phyloP scores from a whole-genome alignment of 768 basidiomycete genomes.

The Tricholoma sp. region DNA sequence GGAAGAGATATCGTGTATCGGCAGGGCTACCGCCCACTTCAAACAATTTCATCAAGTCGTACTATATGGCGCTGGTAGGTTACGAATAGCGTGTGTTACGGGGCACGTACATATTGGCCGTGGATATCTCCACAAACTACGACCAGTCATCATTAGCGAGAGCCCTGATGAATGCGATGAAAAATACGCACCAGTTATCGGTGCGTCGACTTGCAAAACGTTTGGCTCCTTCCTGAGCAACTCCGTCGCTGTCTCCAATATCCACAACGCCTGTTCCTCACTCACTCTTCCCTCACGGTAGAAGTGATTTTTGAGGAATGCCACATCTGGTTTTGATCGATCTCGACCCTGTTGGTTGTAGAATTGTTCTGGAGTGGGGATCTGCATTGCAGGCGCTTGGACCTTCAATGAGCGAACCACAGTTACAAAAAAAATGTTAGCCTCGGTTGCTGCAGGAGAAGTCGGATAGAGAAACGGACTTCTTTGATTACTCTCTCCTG shows the following conservation, averaged over 20 bases:
- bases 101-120: conserved; percentile 87
- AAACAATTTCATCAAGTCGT: conserved; percentile 92
- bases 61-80: conserved; percentile 39
- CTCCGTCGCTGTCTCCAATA: conserved; percentile 83
- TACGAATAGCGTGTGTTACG: not conserved
- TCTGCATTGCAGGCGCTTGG: conserved; percentile 93
- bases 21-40: conserved; percentile 94
- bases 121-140: conserved; percentile 97
- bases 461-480: conserved; percentile 39
- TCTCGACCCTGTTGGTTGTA: conserved; percentile 69
- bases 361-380: conserved; percentile 93
- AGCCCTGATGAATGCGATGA: not conserved
- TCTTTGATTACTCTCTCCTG: conserved; percentile 96
- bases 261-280: conserved; percentile 94
- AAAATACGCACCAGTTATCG: conserved; percentile 77
- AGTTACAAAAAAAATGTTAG: conserved; percentile 1
- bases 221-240: conserved; percentile 83
- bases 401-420: conserved; percentile 48
- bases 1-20: conserved; percentile 87
- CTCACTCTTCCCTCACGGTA: conserved; percentile 92
- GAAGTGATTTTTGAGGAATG: conserved; percentile 98
- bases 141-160: not conserved
- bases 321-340: conserved; percentile 87
- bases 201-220: conserved; percentile 90
- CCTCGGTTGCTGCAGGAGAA: not conserved